These are phyloP conservation scores for Eucalyptus globulus DNA, from an alignment of 345 rosid genomes.

Conservation along the genomic window DNA sequence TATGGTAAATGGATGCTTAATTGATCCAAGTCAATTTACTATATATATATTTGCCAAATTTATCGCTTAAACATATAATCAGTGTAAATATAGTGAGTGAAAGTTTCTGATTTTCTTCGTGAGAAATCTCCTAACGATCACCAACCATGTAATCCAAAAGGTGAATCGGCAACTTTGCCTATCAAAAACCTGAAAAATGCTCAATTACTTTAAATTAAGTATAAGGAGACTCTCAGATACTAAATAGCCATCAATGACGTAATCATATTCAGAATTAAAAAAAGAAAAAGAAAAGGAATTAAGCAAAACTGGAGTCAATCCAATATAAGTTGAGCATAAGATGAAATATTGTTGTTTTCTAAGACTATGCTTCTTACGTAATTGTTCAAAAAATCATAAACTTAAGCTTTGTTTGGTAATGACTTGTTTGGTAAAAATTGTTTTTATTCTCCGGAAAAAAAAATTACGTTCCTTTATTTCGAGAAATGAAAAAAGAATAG, in stretches of 20 bases:
- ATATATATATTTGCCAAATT: no score
- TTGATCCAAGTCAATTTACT: not conserved
- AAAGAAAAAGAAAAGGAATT: not conserved
- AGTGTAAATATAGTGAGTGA: not conserved
- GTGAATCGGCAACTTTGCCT: not conserved
- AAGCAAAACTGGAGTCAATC: not conserved
- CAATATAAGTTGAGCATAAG: not conserved
- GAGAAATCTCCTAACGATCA: not conserved
- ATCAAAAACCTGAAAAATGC: not conserved
- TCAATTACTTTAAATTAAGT: no score
- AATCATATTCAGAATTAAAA: not conserved
- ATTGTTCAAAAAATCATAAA: no score
- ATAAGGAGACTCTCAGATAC: not conserved
- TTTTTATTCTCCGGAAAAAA: no score
- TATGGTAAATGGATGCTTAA: not conserved
- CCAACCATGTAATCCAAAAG: not conserved
- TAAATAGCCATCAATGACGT: no score
- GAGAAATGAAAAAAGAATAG: no score
- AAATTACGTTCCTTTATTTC: accelerated
- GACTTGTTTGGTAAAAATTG: no score
- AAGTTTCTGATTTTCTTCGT: not conserved
- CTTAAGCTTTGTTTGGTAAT: no score
- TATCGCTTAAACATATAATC: no score
- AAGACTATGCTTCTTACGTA: not conserved
- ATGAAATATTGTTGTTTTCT: not conserved